phyloP scores from a whole-genome alignment of 176 grass and related monocot species.

The Melocanna baccifera region DNA sequence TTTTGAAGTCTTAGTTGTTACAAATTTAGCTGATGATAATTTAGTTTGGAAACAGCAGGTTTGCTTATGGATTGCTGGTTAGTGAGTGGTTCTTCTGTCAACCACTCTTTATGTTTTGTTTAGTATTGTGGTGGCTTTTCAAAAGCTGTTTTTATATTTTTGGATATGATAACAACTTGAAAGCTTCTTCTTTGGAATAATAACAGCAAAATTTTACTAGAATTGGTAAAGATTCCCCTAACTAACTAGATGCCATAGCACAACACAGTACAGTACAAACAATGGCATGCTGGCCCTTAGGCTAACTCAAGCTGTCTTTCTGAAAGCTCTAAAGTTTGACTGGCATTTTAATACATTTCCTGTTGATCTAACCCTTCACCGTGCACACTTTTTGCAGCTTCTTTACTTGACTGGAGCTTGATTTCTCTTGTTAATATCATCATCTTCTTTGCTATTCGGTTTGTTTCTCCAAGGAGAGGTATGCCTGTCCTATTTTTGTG shows the following conservation, averaged over 20 bases:
- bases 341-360: neutral
- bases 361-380: conserved; percentile 12
- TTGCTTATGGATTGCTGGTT: conserved; percentile 14
- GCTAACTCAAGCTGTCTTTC: conserved; percentile 1
- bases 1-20: neutral
- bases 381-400: conserved; percentile 49
- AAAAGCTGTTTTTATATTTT: neutral
- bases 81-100: neutral
- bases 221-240: neutral
- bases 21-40: neutral
- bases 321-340: conserved; percentile 2
- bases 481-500: conserved; percentile 7
- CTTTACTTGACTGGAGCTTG: conserved; percentile 83
- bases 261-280: neutral
- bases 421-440: conserved; percentile 79
- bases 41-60: neutral
- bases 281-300: neutral
- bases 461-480: conserved; percentile 73
- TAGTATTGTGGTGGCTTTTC: neutral
- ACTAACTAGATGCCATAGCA: neutral
- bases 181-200: neutral
- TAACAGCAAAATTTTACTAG: neutral
- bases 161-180: neutral
- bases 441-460: conserved; percentile 63
- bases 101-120: neutral